Evolutionary conservation across 2,329 filamentous ascomycete species (phyloP), one percentile per base, ranked within the genome.

Genomic region (Penicillium decumbens): DNA sequence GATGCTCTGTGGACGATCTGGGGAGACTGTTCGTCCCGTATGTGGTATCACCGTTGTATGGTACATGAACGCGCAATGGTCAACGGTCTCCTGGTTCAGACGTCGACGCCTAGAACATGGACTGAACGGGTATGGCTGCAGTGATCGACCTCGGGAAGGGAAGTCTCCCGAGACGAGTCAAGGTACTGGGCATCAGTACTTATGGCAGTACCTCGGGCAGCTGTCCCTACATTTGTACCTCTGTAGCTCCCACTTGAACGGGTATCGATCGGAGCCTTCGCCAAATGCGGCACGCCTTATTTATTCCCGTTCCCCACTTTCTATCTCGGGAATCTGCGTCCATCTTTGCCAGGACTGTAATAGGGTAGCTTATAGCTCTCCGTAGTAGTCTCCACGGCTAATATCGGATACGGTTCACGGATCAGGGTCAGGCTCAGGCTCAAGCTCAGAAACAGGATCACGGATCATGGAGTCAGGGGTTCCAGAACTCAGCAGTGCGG

Each of bases 141-240:
- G 44, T 50, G 56, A 59, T 60, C 54, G 57, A 51, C 56, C 43
- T 52, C 58, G 53, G 58, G 58, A 49, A 57, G 48, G 1, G 15
- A 18, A 43, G 51, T 58, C 57, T 53, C 58, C 58, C 57, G 32
- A 27, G 25, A 52, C 44, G 37, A 41, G 30, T 15, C 10, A 45
- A 47, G 43, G 47, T 44, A 46, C 47, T 47, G 48, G 30, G 32
- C 41, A 43, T 42, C 29, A 35, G 18, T 6, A 20, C 15, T 20
- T 9, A 33, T 7, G 32, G 15, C 15, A 18, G 15, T 33, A 7
- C 32, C 13, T 53, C 50, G 55, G 55, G 53, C 50, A 55, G 27
- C 47, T 44, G 45, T 55, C 45, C 45, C 37, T 45, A 29, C 47
- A 48, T 12, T 38, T 43, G 43, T 18, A 18, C 40, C 42, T 32